Percentiles rank a stretch among this genome's conserved stretches.
Evolutionary conservation across 768 basidiomycete genomes (phyloP).

Genomic region (Hygrocybe coccinea): DNA sequence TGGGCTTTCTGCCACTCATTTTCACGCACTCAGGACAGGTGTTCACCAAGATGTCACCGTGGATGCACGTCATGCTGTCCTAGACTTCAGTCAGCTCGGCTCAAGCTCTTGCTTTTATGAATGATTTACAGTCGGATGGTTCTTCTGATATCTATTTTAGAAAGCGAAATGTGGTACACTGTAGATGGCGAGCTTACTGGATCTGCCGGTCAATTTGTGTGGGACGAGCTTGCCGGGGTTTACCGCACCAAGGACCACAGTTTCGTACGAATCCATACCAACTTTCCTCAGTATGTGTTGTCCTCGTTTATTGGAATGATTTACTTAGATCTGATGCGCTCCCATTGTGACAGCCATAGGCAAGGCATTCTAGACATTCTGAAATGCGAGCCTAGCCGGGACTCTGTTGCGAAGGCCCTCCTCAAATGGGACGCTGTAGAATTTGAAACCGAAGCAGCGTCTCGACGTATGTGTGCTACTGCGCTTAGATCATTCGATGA

Average conservation of each 20-base stretch:
- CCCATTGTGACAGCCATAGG: conserved; percentile 38
- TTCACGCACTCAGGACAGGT: conserved; percentile 45
- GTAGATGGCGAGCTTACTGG: conserved; percentile 35
- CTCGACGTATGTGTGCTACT: conserved; percentile 44
- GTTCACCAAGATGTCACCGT: conserved; percentile 46
- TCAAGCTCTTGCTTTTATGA: not conserved
- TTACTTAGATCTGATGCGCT: not conserved
- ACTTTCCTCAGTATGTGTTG: conserved; percentile 53
- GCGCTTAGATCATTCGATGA: conserved; percentile 44
- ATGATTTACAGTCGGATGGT: too few species aligned
- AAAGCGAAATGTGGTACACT: conserved; percentile 49
- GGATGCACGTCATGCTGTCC: conserved; percentile 50
- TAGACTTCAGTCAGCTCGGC: conserved; percentile 43
- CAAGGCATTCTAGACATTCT: conserved; percentile 47
- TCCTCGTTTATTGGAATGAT: not conserved
- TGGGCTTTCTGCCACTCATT: conserved; percentile 48
- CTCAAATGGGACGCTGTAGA: conserved; percentile 39
- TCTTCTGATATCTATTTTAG: too few species aligned
- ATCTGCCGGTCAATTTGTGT: conserved; percentile 22
- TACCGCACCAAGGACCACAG: conserved; percentile 49
- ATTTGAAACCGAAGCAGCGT: conserved; percentile 46
- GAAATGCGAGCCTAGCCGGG: conserved; percentile 22
- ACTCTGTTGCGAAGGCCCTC: conserved; percentile 37
- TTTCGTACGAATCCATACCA: conserved; percentile 56
- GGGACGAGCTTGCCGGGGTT: conserved; percentile 49